Percentiles rank a stretch among this genome's conserved stretches.
Conservation (phyloP, 331 rosid genomes). For the Rosa hybrid region DNA sequence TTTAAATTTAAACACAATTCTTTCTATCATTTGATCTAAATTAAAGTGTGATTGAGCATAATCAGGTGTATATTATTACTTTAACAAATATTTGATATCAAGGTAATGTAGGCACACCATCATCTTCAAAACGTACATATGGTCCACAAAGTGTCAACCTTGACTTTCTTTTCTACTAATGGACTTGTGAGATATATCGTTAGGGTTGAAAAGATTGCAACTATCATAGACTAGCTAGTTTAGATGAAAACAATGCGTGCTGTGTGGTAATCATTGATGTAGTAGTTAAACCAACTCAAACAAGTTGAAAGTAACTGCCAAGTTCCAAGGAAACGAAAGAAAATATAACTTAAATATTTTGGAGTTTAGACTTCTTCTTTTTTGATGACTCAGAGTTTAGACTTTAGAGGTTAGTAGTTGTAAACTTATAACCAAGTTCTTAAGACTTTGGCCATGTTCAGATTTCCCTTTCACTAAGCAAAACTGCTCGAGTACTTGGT, state of each 20-base stretch:
- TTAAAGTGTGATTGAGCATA: too few species aligned
- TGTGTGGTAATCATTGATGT: slow-evolving; percentile 1
- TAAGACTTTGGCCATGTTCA: not conserved
- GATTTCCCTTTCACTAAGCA: slow-evolving; percentile 13
- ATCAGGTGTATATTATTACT: too few species aligned
- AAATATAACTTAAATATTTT: not conserved
- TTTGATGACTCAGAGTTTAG: too few species aligned
- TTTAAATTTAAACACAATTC: too few species aligned
- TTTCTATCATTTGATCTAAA: too few species aligned
- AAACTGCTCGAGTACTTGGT: slow-evolving; percentile 6
- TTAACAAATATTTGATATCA: slow-evolving; percentile 1
- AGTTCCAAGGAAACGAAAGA: not conserved
- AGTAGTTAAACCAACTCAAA: slow-evolving; percentile 22
- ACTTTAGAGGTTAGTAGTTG: not conserved
- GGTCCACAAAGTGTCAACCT: slow-evolving; percentile 11
- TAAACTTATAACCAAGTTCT: not conserved
- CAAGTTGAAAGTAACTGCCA: not conserved
- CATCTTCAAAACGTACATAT: not conserved
- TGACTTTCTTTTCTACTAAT: not conserved
- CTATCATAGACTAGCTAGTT: not conserved
- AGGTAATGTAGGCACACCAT: not conserved
- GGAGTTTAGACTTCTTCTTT: too few species aligned
- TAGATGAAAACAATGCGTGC: not conserved
- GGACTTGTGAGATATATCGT: not conserved
- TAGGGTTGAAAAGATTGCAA: not conserved